Evolutionary conservation across 352 stramenopile species (phyloP).

Genomic region (Nothophytophthora sp.): DNA sequence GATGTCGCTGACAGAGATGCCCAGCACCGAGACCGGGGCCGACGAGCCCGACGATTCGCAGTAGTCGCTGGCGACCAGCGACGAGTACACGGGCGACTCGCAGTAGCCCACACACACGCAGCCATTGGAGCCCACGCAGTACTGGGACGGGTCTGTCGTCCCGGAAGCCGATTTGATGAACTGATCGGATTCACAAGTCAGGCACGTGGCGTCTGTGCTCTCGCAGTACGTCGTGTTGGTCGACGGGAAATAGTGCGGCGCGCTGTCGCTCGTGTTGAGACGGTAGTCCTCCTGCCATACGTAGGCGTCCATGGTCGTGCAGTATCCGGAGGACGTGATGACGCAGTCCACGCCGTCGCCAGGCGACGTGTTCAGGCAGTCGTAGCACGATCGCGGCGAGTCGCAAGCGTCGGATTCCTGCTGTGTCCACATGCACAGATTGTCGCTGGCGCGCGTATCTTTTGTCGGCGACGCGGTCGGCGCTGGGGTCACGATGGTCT

Average conservation of each 20-base stretch:
- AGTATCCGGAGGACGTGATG: conserved; percentile 28
- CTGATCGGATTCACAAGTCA: conserved; percentile 7
- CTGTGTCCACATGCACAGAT: conserved; percentile 35
- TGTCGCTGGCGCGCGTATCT: conserved; percentile 25
- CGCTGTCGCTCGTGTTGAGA: conserved; percentile 21
- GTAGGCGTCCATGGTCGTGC: conserved; percentile 31
- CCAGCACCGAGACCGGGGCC: conserved; percentile 17
- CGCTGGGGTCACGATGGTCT: background rate
- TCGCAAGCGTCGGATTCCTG: conserved; percentile 24
- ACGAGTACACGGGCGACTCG: conserved; percentile 27
- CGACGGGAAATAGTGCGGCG: conserved; percentile 31
- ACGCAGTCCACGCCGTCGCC: conserved; percentile 18
- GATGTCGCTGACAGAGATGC: conserved; percentile 21
- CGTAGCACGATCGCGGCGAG: conserved; percentile 35
- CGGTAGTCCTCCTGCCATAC: conserved; percentile 32
- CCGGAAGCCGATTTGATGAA: conserved; percentile 18
- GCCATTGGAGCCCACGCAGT: conserved; percentile 23
- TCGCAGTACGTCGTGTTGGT: conserved; percentile 49
- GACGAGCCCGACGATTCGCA: conserved; percentile 17
- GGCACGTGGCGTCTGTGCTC: conserved; percentile 17
- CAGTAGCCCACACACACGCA: conserved; percentile 40
- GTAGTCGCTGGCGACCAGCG: conserved; percentile 17
- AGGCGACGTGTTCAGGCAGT: conserved; percentile 34
- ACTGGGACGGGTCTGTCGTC: conserved; percentile 23
- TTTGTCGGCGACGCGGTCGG: background rate